Conservation (phyloP, 371 early-diverging fungal genomes). For the Chytridium lagenaria region DNA sequence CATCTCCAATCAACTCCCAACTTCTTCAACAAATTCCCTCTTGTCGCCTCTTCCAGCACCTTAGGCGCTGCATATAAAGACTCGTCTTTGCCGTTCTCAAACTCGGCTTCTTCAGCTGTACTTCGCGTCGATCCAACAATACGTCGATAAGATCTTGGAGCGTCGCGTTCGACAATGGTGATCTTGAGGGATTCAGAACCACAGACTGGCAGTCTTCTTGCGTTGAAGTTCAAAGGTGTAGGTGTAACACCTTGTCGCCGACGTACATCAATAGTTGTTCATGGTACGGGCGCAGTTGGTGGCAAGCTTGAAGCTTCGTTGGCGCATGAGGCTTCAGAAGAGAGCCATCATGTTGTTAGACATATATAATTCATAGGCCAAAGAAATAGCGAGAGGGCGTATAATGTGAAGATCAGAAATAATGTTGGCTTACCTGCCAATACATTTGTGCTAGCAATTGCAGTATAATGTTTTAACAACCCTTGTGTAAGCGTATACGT, state of each 20-base stretch:
- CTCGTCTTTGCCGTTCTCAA: constrained; percentile 65
- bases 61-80: constrained; percentile 84
- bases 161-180: constrained; percentile 20
- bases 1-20: constrained; percentile 69
- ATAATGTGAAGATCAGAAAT: too few species aligned
- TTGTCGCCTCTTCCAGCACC: constrained; percentile 68
- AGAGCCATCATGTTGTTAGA: neutral
- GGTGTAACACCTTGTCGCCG: constrained; percentile 91
- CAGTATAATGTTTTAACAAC: constrained; percentile 97
- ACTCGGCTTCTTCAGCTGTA: constrained; percentile 83
- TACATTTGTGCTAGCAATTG: constrained; percentile 99
- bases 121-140: constrained; percentile 72
- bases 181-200: constrained; percentile 55
- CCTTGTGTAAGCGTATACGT: constrained; percentile 93
- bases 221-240: constrained; percentile 86
- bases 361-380: neutral
- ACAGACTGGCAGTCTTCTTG: constrained; percentile 91
- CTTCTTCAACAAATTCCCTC: constrained; percentile 71
- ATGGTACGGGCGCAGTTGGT: constrained; percentile 76
- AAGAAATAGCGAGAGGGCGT: too few species aligned
- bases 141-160: constrained; percentile 74
- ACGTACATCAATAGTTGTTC: constrained; percentile 96
- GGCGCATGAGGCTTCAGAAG: constrained; percentile 79
- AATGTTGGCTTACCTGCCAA: constrained; percentile 71
- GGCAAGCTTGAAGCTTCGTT: constrained; percentile 94